Conservation (phyloP, 768 basidiomycete species). For the Coprinopsis sp. region DNA sequence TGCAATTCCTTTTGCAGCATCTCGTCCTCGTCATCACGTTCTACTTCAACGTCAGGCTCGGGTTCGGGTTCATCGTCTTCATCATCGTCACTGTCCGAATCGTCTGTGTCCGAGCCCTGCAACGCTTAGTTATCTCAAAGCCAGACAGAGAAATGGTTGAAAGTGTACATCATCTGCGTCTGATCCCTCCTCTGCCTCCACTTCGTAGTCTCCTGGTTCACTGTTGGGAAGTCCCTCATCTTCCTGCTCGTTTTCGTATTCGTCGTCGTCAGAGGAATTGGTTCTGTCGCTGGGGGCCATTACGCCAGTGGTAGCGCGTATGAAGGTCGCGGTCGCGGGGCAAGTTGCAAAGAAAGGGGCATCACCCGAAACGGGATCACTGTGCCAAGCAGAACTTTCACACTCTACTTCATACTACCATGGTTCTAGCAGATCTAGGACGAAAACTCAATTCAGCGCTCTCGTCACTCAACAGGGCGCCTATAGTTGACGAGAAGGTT, state of each 20-base stretch:
- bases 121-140: not conserved
- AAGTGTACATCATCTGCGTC: constrained; percentile 14
- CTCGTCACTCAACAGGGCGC: constrained; percentile 78
- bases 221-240: constrained; percentile 8
- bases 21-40: constrained; percentile 35
- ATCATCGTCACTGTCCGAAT: constrained; percentile 38
- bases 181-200: constrained; percentile 8
- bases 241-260: constrained; percentile 37
- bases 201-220: constrained; percentile 2
- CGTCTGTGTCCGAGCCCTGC: constrained; percentile 10
- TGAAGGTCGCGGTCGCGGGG: not conserved
- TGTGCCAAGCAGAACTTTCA: not conserved
- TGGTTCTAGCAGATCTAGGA: constrained; percentile 97
- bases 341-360: not conserved
- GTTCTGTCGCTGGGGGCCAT: constrained; percentile 2
- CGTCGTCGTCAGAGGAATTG: constrained; percentile 64
- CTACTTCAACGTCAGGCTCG: constrained; percentile 46
- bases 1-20: constrained; percentile 24
- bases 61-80: constrained; percentile 47
- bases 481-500: constrained; percentile 91
- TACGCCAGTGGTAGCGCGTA: too few relatives aligned
- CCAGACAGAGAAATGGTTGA: not conserved
- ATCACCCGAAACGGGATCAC: constrained; percentile 2
- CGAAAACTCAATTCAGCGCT: constrained; percentile 91
- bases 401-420: constrained; percentile 34